These are phyloP conservation scores for Arabidopsis suecica DNA, from an alignment of 345 rosid genomes.

Conservation along the genomic window DNA sequence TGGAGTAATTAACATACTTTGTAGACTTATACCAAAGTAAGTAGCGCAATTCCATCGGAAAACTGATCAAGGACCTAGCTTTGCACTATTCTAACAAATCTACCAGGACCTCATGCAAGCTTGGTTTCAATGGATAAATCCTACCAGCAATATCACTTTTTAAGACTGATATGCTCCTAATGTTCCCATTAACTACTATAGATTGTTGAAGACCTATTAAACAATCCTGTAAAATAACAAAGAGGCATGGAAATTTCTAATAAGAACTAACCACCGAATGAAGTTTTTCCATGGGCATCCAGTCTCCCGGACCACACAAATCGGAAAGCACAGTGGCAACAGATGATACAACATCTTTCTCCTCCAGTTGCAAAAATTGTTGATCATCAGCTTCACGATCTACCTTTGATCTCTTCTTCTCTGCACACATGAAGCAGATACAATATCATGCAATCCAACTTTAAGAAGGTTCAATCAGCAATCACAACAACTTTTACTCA, in stretches of 20 bases:
- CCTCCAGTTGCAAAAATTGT: constrained; percentile 88
- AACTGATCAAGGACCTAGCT: neutral
- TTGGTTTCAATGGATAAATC: no score
- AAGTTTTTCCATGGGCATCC: constrained; percentile 99
- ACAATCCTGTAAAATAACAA: no score
- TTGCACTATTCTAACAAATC: no score
- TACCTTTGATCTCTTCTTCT: constrained; percentile 80
- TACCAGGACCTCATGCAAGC: no score
- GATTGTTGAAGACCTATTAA: neutral
- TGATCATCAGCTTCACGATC: constrained; percentile 98
- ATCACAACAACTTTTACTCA: neutral
- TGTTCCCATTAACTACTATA: neutral
- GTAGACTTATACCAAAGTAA: no score
- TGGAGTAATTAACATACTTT: neutral
- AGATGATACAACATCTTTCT: constrained; percentile 97
- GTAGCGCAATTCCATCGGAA: neutral
- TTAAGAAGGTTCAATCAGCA: constrained; percentile 4
- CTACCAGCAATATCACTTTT: no score
- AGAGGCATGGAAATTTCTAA: neutral
- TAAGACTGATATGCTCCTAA: neutral
- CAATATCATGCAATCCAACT: constrained; percentile 3
- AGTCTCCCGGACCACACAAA: constrained; percentile 98
- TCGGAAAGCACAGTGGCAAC: constrained; percentile 97
- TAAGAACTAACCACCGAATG: constrained; percentile 71
- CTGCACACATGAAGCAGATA: constrained; percentile 48